Evolutionary conservation across 2,329 filamentous ascomycete species (phyloP), one percentile per base, ranked within the genome.

Genomic region (Fusarium tanahbumbuense): DNA sequence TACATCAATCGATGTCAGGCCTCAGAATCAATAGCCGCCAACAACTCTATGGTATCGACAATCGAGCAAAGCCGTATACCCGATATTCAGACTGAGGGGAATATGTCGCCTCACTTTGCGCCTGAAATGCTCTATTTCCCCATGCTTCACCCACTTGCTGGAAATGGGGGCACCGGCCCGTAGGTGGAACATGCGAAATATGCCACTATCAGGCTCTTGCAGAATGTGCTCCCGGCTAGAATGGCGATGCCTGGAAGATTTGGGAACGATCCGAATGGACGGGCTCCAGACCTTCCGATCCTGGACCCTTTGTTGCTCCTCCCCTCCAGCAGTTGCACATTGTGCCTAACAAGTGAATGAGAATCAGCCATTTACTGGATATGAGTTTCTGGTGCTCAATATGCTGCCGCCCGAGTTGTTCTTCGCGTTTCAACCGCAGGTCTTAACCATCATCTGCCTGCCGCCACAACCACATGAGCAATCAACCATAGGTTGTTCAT

Each of bases 41-140:
- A 52, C 63, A 46, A 47, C 56, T 54, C 25, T 34, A 46, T 52
- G 30, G 46, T 27, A 30, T 25, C 27, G 52, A 40, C 34, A 46
- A 41, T 47, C 60, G 44, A 58, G 28, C 59, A 50, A 57, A 52
- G 52, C 30, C 54, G 58, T 46, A 46, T 63, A 46, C 32, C 40
- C 44, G 27, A 50, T 52, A 18, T 52, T 59, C 42, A 57, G 48
- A 53, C 56, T 45, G 42, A 61, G 44, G 56, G 50, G 58, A 34
- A 37, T 16, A 49, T 45, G 57, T 53, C 64, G 67, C 67, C 64
- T 74, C 70, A 71, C 60, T 74, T 63, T 67, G 16, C 53, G 50
- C 54, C 28, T 60, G 48, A 47, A 60, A 22, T 15, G 59, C 57
- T 62, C 44, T 40, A 37, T 40, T 49, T 34, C 34, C 40, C 58